A percentile compares a stretch with the other conserved stretches of the same genome.
Evolutionary conservation across 2,329 filamentous ascomycete genomes (phyloP).

Genomic region (Hortaea werneckii): DNA sequence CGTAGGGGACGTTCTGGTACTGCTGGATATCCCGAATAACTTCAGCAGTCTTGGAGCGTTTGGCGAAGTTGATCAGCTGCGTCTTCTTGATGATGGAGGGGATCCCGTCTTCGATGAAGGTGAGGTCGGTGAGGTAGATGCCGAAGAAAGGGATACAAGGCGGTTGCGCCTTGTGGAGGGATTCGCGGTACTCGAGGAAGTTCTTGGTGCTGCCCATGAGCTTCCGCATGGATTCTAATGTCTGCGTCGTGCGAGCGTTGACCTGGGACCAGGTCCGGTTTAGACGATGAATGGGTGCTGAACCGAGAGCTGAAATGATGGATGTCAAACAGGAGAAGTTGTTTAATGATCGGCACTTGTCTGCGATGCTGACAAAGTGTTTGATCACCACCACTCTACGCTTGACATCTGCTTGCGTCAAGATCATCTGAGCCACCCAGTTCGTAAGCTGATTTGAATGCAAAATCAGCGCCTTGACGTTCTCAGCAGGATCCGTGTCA

Average conservation of each 20-base stretch:
- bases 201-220: constrained; percentile 98
- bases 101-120: constrained; percentile 97
- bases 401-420: constrained; percentile 88
- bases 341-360: constrained; percentile 89
- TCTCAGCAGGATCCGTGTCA: constrained; percentile 76
- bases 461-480: constrained; percentile 90
- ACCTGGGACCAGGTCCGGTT: constrained; percentile 92
- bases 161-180: constrained; percentile 82
- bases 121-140: constrained; percentile 95
- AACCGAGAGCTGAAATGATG: constrained; percentile 91
- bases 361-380: constrained; percentile 91
- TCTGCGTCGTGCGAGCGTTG: constrained; percentile 67
- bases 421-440: constrained; percentile 98
- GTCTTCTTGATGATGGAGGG: constrained; percentile 94
- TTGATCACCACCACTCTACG: constrained; percentile 96
- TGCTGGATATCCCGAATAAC: constrained; percentile 98
- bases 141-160: constrained; percentile 98
- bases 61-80: constrained; percentile 95
- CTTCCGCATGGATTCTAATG: constrained; percentile 81
- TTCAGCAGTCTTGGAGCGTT: constrained; percentile 93
- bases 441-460: constrained; percentile 99
- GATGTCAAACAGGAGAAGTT: constrained; percentile 97
- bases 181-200: constrained; percentile 92
- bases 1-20: constrained; percentile 96
- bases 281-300: constrained; percentile 86